Evolutionary conservation across 2,329 filamentous ascomycete species (phyloP).

Genomic region (Microthyrium microscopicum): DNA sequence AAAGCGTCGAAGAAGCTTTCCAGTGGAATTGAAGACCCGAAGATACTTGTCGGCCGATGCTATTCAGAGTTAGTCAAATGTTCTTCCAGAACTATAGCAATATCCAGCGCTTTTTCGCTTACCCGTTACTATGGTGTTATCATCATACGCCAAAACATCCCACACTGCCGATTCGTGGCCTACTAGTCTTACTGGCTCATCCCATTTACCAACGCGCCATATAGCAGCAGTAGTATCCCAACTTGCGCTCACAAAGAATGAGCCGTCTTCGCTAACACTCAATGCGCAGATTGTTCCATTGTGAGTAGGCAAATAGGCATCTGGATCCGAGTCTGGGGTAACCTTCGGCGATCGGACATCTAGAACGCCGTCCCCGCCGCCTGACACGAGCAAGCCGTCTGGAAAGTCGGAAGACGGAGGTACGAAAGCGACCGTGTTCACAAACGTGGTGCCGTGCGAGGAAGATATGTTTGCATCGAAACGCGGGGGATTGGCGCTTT

Average conservation of each 20-base stretch:
- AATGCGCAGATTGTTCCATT: conserved; percentile 75
- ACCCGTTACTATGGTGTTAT: conserved; percentile 63
- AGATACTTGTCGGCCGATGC: conserved; percentile 87
- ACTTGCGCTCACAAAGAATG: conserved; percentile 71
- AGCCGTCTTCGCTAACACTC: conserved; percentile 56
- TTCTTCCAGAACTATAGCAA: neutral
- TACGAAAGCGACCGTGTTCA: conserved; percentile 70
- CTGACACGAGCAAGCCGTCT: conserved; percentile 70
- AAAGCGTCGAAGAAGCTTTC: conserved; percentile 46
- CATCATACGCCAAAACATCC: conserved; percentile 75
- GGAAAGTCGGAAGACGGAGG: conserved; percentile 51
- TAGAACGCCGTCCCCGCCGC: conserved; percentile 83
- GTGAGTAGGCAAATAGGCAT: conserved; percentile 75
- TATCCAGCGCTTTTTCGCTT: conserved; percentile 9
- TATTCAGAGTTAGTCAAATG: too few relatives aligned
- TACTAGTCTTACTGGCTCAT: conserved; percentile 49
- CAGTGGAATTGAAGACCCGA: conserved; percentile 56
- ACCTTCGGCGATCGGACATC: conserved; percentile 64
- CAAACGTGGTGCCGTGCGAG: conserved; percentile 58
- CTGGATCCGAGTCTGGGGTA: conserved; percentile 55
- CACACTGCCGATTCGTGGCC: conserved; percentile 76
- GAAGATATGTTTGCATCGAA: conserved; percentile 68
- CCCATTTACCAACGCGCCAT: conserved; percentile 79
- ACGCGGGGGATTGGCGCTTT: conserved; percentile 44
- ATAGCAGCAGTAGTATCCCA: conserved; percentile 84